Percentiles rank a stretch among this genome's conserved stretches.
Evolutionary conservation across 2,329 filamentous ascomycete genomes (phyloP).

Genomic region (Fusarium dimerum): DNA sequence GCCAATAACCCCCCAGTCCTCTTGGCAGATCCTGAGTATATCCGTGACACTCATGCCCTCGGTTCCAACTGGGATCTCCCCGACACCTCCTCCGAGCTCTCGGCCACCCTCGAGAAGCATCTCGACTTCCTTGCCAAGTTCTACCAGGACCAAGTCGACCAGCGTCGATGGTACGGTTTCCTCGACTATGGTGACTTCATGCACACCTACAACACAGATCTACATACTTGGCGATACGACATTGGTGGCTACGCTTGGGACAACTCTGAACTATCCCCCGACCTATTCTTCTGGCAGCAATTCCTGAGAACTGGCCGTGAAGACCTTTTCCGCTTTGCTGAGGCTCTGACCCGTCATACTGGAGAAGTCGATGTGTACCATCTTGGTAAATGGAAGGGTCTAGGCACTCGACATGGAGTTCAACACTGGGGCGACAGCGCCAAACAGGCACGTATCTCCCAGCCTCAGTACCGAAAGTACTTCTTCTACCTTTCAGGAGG

Average conservation of each 20-base stretch:
- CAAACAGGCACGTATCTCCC: conserved; percentile 62
- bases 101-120: conserved; percentile 48
- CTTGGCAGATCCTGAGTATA: conserved; percentile 47
- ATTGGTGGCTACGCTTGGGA: conserved; percentile 67
- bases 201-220: conserved; percentile 61
- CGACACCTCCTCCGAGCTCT: conserved; percentile 23
- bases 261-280: conserved; percentile 63
- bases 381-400: conserved; percentile 55
- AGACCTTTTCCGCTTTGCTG: conserved; percentile 60
- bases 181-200: conserved; percentile 63
- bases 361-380: conserved; percentile 66
- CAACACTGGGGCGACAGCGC: conserved; percentile 63
- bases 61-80: conserved; percentile 56
- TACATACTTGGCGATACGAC: conserved; percentile 64
- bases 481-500: conserved; percentile 59
- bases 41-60: conserved; percentile 53
- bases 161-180: conserved; percentile 64
- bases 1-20: conserved; percentile 56
- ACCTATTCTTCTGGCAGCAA: conserved; percentile 63
- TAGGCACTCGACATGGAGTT: conserved; percentile 64
- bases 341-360: conserved; percentile 59
- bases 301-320: conserved; percentile 60
- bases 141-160: conserved; percentile 56
- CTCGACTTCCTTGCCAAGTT: conserved; percentile 58
- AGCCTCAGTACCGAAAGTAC: conserved; percentile 55